Evolutionary conservation across 768 basidiomycete genomes (phyloP), one percentile per base, ranked within the genome.

Genomic region (Calvatia gigantea): DNA sequence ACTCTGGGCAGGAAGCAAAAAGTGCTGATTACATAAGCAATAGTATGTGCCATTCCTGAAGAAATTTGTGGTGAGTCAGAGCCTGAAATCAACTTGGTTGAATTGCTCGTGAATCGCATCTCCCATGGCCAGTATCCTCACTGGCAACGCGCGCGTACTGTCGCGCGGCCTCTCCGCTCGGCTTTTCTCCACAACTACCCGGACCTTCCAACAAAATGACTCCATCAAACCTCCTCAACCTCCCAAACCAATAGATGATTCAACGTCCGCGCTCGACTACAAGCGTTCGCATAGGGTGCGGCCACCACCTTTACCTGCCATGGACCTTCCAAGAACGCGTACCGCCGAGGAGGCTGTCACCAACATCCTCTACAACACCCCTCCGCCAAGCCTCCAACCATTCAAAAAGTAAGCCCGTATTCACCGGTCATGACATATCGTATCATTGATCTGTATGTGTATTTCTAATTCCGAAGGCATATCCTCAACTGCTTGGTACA

Each of bases 401-500:
- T 97, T 86, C 74, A 95, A 95, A 80, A 91, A 89, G 93, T 93
- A 62, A 60, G 82, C 74, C 27, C 14, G 14, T 33, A 11, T 31
- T 31, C 27, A 41, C 28, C 33, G 41, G 31, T 51, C 32, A 39
- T n/a, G 19, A 9, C 25, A 52, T 32, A 46, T 9, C 17, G 45
- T 27, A 25, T 35, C 49, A 53, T 42, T 35, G 29, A 14, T 50
- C 47, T 28, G 17, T 44, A 28, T 42, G 43, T 48, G 51, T 57
- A 59, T 50, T 44, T 52, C 53, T 50, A 51, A 52, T 56, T 28
- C 57, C 58, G 43, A 64, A 98, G 94, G 70, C 96, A 98, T 67
- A 83, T 95, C 56, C 81, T 98, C 59, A 98, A 99, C 74, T 98
- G 95, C 70, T 85, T 99, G 58, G 97, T 98, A 3, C 97, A 99